These are phyloP conservation scores for Monosporascus sp. DNA, from an alignment of 2,329 filamentous ascomycete species.

Conservation along the genomic window DNA sequence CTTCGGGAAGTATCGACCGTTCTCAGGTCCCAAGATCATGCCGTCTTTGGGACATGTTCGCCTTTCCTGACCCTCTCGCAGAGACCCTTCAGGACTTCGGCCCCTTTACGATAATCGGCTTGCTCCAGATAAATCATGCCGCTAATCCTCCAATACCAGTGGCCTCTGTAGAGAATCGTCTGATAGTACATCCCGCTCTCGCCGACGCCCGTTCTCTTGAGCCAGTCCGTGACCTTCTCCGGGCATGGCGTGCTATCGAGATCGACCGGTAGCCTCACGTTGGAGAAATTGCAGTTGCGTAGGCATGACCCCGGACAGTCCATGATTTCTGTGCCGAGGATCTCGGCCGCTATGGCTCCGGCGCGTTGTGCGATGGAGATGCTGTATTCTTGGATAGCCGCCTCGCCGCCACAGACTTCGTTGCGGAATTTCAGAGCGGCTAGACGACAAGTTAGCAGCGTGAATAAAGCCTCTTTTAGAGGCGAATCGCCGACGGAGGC, in stretches of 20 bases:
- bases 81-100: constrained; percentile 18
- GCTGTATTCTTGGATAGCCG: constrained; percentile 48
- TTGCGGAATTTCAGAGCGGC: constrained; percentile 54
- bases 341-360: constrained; percentile 41
- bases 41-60: constrained; percentile 9
- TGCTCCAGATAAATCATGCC: constrained; percentile 60
- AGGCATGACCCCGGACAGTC: constrained; percentile 34
- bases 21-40: background rate
- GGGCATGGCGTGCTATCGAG: constrained; percentile 26
- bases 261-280: constrained; percentile 48
- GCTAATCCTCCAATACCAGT: constrained; percentile 57
- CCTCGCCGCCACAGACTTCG: constrained; percentile 52
- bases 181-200: constrained; percentile 52
- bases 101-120: constrained; percentile 44
- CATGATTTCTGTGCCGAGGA: constrained; percentile 54
- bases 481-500: background rate
- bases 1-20: background rate
- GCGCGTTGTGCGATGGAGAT: constrained; percentile 44
- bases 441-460: constrained; percentile 6
- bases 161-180: constrained; percentile 45
- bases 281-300: constrained; percentile 49
- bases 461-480: background rate
- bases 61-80: constrained; percentile 40
- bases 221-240: constrained; percentile 37
- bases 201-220: constrained; percentile 32